Percentiles rank a stretch among this genome's conserved stretches.
These are phyloP conservation scores for Boletus insuetus DNA, from an alignment of 768 basidiomycete genomes.

Conservation along the genomic window DNA sequence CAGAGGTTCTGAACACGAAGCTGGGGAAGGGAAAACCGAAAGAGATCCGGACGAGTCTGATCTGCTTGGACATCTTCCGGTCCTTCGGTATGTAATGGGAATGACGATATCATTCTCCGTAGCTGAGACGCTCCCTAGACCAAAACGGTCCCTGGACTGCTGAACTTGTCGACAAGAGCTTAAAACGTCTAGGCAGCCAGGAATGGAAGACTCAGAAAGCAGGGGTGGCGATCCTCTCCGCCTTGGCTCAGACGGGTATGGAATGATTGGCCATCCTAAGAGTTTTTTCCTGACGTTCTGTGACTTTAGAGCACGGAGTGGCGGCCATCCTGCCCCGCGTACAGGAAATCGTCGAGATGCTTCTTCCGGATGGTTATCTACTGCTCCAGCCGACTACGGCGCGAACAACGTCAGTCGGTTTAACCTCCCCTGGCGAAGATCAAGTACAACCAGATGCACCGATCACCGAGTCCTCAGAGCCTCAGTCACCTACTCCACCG, in stretches of 20 bases:
- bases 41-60: conserved; percentile 22
- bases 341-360: conserved; percentile 16
- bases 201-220: conserved; percentile 22
- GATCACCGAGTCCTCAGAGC: not conserved
- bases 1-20: conserved; percentile 15
- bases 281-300: not conserved
- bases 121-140: conserved; percentile 6
- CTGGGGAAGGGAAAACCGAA: conserved; percentile 10
- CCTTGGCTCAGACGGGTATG: conserved; percentile 22
- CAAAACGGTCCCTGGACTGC: conserved; percentile 7
- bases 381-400: not conserved
- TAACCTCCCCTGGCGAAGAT: not conserved
- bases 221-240: conserved; percentile 22
- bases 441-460: not conserved
- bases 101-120: not conserved
- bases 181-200: not conserved
- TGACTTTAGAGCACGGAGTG: conserved; percentile 14
- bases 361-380: conserved; percentile 13
- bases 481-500: not conserved
- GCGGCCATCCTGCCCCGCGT: conserved; percentile 3
- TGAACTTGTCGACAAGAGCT: conserved; percentile 10
- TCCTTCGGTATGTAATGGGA: conserved; percentile 13
- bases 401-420: not conserved
- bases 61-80: conserved; percentile 22
- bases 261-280: not conserved